Evolutionary conservation across 495 filamentous ascomycete species (phyloP).

Genomic region (Cercophora samala): DNA sequence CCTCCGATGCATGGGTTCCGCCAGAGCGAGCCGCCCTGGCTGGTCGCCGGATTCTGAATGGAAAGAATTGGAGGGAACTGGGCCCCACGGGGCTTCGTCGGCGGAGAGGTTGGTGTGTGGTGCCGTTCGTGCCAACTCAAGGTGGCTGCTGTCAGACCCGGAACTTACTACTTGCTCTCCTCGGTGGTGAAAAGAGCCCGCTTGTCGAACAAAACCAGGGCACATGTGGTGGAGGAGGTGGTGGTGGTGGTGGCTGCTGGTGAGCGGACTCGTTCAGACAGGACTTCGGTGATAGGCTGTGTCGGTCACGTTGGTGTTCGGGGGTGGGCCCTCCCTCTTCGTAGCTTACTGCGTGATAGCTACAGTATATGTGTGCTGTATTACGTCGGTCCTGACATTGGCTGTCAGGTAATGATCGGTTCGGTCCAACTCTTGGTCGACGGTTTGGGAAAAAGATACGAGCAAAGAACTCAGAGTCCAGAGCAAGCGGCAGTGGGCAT

Average conservation of each 20-base stretch:
- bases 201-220: slow-evolving; percentile 29
- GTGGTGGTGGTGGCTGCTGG: slow-evolving; percentile 17
- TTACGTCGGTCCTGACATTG: background rate
- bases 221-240: too few relatives aligned
- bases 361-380: slow-evolving; percentile 11
- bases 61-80: slow-evolving; percentile 48
- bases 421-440: slow-evolving; percentile 26
- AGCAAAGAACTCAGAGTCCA: slow-evolving; percentile 28
- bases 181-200: slow-evolving; percentile 18
- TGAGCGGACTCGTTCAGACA: slow-evolving; percentile 24
- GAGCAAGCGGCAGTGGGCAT: slow-evolving; percentile 37
- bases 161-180: slow-evolving; percentile 1
- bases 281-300: slow-evolving; percentile 28
- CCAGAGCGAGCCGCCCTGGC: slow-evolving; percentile 69
- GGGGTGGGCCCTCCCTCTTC: slow-evolving; percentile 27
- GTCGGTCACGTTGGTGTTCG: slow-evolving; percentile 11
- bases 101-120: slow-evolving; percentile 18
- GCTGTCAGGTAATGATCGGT: slow-evolving; percentile 10
- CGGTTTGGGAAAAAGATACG: slow-evolving; percentile 34
- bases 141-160: slow-evolving; percentile 13
- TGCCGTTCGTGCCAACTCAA: slow-evolving; percentile 14
- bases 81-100: slow-evolving; percentile 47
- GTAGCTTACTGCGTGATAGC: slow-evolving; percentile 37
- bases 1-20: slow-evolving; percentile 67
- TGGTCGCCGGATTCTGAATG: slow-evolving; percentile 57